Conservation (phyloP, 441 rosid species). For the Syzygium syzygioides region DNA sequence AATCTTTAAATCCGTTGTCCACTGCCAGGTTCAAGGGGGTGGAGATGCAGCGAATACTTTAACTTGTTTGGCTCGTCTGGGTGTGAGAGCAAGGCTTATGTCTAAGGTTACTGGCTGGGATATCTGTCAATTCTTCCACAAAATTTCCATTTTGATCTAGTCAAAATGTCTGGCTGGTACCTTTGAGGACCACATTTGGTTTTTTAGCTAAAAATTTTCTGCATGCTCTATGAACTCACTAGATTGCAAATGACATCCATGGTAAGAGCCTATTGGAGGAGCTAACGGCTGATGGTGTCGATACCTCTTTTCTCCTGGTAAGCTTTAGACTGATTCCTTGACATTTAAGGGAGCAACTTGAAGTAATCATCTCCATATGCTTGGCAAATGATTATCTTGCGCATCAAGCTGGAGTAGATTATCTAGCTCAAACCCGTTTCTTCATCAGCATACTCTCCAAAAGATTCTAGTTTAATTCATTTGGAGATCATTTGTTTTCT, state of each 20-base stretch:
- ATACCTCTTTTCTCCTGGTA: slow-evolving; percentile 73
- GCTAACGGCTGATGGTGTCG: slow-evolving; percentile 67
- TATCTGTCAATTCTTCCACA: not conserved
- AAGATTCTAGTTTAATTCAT: not conserved
- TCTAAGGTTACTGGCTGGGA: not conserved
- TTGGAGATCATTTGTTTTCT: not conserved
- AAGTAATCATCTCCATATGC: not conserved
- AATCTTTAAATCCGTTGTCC: not conserved
- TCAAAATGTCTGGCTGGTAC: not conserved
- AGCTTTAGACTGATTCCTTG: slow-evolving; percentile 6
- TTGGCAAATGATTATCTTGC: not conserved
- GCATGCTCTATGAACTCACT: not conserved
- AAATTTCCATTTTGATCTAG: not conserved
- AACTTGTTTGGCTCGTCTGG: slow-evolving; percentile 8
- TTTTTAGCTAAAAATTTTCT: not conserved
- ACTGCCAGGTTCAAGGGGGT: slow-evolving; percentile 7
- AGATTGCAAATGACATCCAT: slow-evolving; percentile 74
- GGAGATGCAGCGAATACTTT: slow-evolving; percentile 12
- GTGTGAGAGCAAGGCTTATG: slow-evolving; percentile 6
- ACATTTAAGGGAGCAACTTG: not conserved
- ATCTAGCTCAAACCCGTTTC: not conserved
- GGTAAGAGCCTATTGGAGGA: slow-evolving; percentile 65
- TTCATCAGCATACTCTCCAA: not conserved
- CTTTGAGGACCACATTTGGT: not conserved
- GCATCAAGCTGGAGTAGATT: not conserved